Percentiles rank a stretch among this genome's conserved stretches.
phyloP scores from a whole-genome alignment of 345 rosid genomes.

The Anastatica hierochuntica region DNA sequence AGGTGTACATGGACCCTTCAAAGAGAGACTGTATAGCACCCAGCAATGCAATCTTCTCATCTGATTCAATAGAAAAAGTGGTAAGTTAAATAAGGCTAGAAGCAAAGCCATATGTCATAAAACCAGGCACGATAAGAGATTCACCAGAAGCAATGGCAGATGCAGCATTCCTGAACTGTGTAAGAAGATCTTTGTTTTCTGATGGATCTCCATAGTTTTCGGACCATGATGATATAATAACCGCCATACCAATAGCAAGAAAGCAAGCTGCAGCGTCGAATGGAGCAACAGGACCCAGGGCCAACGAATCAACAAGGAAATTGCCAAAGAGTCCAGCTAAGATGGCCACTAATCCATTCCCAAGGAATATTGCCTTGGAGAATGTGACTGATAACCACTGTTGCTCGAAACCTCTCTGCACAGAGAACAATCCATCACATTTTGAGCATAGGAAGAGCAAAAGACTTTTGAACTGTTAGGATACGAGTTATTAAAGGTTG shows the following conservation, averaged over 20 bases:
- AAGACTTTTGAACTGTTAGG: background rate
- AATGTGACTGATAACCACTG: slow-evolving; percentile 67
- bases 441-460: background rate
- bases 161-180: slow-evolving; percentile 63
- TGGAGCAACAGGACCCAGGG: slow-evolving; percentile 60
- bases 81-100: slow-evolving; percentile 8
- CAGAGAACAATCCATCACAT: background rate
- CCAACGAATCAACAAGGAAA: slow-evolving; percentile 44
- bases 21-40: slow-evolving; percentile 96
- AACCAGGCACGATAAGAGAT: slow-evolving; percentile 12
- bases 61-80: slow-evolving; percentile 28
- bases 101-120: background rate
- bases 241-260: slow-evolving; percentile 57
- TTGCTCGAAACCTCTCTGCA: slow-evolving; percentile 58
- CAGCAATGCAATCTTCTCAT: slow-evolving; percentile 85
- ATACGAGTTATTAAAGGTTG: background rate
- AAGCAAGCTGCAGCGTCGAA: slow-evolving; percentile 70
- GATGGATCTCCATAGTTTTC: slow-evolving; percentile 66
- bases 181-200: slow-evolving; percentile 47
- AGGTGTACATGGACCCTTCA: slow-evolving; percentile 97
- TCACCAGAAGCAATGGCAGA: slow-evolving; percentile 60
- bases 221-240: slow-evolving; percentile 50
- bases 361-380: slow-evolving; percentile 68
- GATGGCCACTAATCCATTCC: slow-evolving; percentile 61
- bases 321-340: slow-evolving; percentile 54